Evolutionary conservation across 2,329 filamentous ascomycete species (phyloP).

Genomic region (Aureobasidium sp.): DNA sequence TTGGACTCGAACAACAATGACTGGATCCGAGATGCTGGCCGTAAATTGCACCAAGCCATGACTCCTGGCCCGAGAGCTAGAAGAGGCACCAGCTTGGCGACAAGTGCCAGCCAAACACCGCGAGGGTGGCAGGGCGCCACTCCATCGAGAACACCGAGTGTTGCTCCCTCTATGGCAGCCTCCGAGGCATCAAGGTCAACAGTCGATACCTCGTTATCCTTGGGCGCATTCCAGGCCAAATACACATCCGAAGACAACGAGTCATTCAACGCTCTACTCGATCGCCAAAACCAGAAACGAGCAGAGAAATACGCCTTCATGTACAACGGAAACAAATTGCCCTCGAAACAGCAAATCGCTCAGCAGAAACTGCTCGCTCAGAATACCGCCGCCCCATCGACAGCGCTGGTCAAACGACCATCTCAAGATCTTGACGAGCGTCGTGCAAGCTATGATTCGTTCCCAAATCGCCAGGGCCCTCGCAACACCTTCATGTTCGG

Average conservation of each 20-base stretch:
- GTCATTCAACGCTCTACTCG: conserved; percentile 85
- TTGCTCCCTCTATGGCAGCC: conserved; percentile 43
- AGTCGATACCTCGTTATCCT: conserved; percentile 69
- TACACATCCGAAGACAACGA: conserved; percentile 99
- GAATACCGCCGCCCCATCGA: conserved; percentile 30
- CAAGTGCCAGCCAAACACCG: conserved; percentile 45
- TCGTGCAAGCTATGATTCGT: conserved; percentile 69
- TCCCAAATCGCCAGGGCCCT: conserved; percentile 54
- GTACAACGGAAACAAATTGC: conserved; percentile 79
- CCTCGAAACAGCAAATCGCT: conserved; percentile 53
- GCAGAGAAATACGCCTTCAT: conserved; percentile 85
- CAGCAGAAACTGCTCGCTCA: conserved; percentile 61
- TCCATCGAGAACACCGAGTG: conserved; percentile 38
- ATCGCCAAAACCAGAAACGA: conserved; percentile 79
- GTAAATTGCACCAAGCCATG: conserved; percentile 61
- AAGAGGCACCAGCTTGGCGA: conserved; percentile 32
- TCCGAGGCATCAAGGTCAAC: conserved; percentile 28
- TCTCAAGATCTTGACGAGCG: conserved; percentile 59
- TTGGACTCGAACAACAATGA: conserved; percentile 74
- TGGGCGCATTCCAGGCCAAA: conserved; percentile 79
- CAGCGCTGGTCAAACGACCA: conserved; percentile 33
- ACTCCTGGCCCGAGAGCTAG: conserved; percentile 58
- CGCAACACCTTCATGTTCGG: conserved; percentile 84
- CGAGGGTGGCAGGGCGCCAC: conserved; percentile 63
- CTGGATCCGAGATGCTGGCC: conserved; percentile 80